A percentile compares a stretch with the other conserved stretches of the same genome.
Conservation (phyloP, 768 basidiomycete genomes). For the Amanita pseudoporphyria region DNA sequence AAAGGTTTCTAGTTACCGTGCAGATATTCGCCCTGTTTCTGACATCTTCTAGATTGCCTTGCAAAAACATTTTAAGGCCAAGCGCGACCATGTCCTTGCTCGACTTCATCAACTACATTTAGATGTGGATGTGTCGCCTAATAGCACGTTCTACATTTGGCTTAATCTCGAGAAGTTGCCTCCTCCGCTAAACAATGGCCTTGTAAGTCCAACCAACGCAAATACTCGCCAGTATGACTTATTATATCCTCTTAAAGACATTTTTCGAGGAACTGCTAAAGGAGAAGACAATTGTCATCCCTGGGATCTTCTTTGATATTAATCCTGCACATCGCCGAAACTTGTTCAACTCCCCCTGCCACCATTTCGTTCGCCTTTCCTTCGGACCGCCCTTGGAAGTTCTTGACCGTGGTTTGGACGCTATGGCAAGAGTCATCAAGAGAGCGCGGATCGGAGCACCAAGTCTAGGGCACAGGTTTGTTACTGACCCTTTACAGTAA, state of each 20-base stretch:
- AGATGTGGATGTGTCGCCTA: constrained; percentile 67
- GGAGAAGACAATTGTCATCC: constrained; percentile 84
- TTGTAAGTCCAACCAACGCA: constrained; percentile 32
- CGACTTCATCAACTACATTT: constrained; percentile 75
- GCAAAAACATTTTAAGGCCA: constrained; percentile 84
- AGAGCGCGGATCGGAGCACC: constrained; percentile 54
- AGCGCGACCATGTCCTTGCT: constrained; percentile 82
- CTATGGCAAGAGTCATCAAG: constrained; percentile 70
- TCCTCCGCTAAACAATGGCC: constrained; percentile 76
- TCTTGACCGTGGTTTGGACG: constrained; percentile 78
- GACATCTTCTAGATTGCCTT: constrained; percentile 46
- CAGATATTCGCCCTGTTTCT: not conserved
- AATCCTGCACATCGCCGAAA: constrained; percentile 79
- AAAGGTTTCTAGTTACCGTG: constrained; percentile 31
- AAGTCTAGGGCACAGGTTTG: constrained; percentile 59
- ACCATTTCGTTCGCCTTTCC: constrained; percentile 81
- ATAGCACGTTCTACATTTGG: constrained; percentile 93
- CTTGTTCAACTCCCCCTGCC: constrained; percentile 83
- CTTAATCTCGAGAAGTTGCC: constrained; percentile 76
- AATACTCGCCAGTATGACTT: not conserved
- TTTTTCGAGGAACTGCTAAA: constrained; percentile 95
- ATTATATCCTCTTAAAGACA: constrained; percentile 31
- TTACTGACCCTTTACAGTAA: not conserved
- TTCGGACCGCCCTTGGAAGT: constrained; percentile 78
- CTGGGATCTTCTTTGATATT: constrained; percentile 86